Percentiles rank a stretch among this genome's conserved stretches.
Evolutionary conservation across 345 rosid genomes (phyloP).

Genomic region (Euphorbia lathyris): DNA sequence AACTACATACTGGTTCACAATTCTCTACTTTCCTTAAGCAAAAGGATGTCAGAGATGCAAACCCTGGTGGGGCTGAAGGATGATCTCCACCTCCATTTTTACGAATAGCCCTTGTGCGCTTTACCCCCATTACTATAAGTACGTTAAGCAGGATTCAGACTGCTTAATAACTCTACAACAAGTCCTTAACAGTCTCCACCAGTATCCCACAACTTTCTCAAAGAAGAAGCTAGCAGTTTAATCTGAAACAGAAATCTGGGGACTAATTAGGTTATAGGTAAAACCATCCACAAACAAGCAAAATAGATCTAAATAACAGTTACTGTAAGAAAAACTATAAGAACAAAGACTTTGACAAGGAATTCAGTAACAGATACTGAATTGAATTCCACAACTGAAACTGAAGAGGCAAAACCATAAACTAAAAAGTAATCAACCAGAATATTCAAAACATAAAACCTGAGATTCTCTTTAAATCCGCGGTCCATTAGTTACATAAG

Average conservation of each 20-base stretch:
- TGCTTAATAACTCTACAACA: background rate
- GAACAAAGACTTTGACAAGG: background rate
- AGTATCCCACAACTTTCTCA: background rate
- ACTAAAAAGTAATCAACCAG: background rate
- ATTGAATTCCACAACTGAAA: background rate
- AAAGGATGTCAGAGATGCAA: slow-evolving; percentile 44
- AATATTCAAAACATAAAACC: background rate
- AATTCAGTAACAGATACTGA: background rate
- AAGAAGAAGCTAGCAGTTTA: background rate
- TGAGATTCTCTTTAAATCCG: background rate
- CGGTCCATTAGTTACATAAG: background rate
- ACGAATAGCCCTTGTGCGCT: slow-evolving; percentile 12
- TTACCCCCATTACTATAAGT: slow-evolving; percentile 11
- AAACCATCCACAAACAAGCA: background rate
- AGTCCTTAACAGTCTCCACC: background rate
- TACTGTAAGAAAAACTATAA: background rate
- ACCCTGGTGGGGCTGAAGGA: slow-evolving; percentile 34
- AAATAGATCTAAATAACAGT: background rate
- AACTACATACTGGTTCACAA: slow-evolving; percentile 11
- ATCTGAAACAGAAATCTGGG: background rate
- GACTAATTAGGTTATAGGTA: background rate
- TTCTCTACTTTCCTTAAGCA: slow-evolving; percentile 32
- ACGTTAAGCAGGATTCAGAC: background rate
- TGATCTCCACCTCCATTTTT: slow-evolving; percentile 1
- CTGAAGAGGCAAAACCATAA: background rate